Evolutionary conservation across 1,139 yeast genomes (phyloP).

Genomic region (Saccharomyces hybrid): DNA sequence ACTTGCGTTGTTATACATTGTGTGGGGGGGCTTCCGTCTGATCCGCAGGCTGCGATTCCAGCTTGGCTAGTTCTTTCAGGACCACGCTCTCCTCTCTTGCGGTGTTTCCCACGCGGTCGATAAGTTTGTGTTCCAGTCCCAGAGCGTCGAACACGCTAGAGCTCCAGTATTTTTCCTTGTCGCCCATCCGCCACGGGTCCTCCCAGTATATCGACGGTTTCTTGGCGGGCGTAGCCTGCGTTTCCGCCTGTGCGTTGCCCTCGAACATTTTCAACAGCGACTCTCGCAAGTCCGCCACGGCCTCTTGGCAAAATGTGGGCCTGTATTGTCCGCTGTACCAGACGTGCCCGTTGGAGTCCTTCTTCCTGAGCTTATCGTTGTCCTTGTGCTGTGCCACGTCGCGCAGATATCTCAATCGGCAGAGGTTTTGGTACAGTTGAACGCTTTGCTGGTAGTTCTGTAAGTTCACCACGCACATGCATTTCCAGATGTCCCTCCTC

Average conservation of each 20-base stretch:
- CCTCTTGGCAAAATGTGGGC: slow-evolving; percentile 87
- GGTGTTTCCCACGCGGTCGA: slow-evolving; percentile 23
- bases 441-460: slow-evolving; percentile 58
- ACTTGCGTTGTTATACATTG: not conserved
- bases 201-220: slow-evolving; percentile 63
- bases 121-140: slow-evolving; percentile 21
- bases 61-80: slow-evolving; percentile 19
- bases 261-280: slow-evolving; percentile 53
- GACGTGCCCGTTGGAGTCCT: slow-evolving; percentile 68
- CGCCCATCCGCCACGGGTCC: slow-evolving; percentile 79
- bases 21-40: not conserved
- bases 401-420: slow-evolving; percentile 65
- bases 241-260: slow-evolving; percentile 8
- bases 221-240: slow-evolving; percentile 6
- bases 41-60: not conserved
- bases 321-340: slow-evolving; percentile 86
- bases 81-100: slow-evolving; percentile 29
- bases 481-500: slow-evolving; percentile 84
- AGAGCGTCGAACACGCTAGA: slow-evolving; percentile 8
- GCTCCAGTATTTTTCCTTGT: slow-evolving; percentile 30
- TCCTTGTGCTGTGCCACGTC: slow-evolving; percentile 52
- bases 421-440: slow-evolving; percentile 67
- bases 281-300: slow-evolving; percentile 78
- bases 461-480: slow-evolving; percentile 80
- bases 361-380: slow-evolving; percentile 62